Evolutionary conservation across 495 filamentous ascomycete species (phyloP).

Genomic region (Penicillium soppii): DNA sequence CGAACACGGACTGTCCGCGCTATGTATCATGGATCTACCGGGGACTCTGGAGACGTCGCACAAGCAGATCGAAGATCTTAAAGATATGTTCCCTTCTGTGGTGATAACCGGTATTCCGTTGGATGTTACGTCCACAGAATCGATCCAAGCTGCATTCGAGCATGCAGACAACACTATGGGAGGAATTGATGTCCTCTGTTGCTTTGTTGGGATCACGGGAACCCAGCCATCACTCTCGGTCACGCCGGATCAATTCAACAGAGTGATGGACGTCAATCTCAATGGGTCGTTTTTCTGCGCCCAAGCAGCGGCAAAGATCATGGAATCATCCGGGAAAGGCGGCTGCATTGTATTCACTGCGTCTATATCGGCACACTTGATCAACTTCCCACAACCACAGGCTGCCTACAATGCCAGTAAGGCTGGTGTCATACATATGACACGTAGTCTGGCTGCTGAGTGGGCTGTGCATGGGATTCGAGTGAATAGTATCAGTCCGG

Average conservation of each 20-base stretch:
- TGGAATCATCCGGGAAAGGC: slow-evolving; percentile 48
- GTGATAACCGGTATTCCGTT: slow-evolving; percentile 48
- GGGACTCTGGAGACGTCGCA: slow-evolving; percentile 40
- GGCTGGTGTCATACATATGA: slow-evolving; percentile 58
- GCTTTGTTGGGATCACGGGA: slow-evolving; percentile 68
- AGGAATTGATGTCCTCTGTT: slow-evolving; percentile 56
- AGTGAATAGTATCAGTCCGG: slow-evolving; percentile 68
- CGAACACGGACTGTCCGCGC: slow-evolving; percentile 63
- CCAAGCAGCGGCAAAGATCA: slow-evolving; percentile 59
- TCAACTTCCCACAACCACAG: slow-evolving; percentile 70
- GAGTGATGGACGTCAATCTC: slow-evolving; percentile 64
- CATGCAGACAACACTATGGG: slow-evolving; percentile 44
- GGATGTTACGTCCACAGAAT: slow-evolving; percentile 58
- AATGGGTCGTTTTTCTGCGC: slow-evolving; percentile 68
- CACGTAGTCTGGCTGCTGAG: slow-evolving; percentile 62
- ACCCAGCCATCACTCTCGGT: slow-evolving; percentile 58
- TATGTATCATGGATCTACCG: slow-evolving; percentile 61
- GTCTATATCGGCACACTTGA: slow-evolving; percentile 64
- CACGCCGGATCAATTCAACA: slow-evolving; percentile 53
- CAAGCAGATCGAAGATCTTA: slow-evolving; percentile 40
- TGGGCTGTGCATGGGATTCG: slow-evolving; percentile 64
- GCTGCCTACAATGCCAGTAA: slow-evolving; percentile 72
- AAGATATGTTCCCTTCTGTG: slow-evolving; percentile 51
- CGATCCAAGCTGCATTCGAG: slow-evolving; percentile 45
- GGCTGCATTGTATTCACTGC: slow-evolving; percentile 68